Evolutionary conservation across 768 basidiomycete genomes (phyloP).

Genomic region (Pholiota microspora): DNA sequence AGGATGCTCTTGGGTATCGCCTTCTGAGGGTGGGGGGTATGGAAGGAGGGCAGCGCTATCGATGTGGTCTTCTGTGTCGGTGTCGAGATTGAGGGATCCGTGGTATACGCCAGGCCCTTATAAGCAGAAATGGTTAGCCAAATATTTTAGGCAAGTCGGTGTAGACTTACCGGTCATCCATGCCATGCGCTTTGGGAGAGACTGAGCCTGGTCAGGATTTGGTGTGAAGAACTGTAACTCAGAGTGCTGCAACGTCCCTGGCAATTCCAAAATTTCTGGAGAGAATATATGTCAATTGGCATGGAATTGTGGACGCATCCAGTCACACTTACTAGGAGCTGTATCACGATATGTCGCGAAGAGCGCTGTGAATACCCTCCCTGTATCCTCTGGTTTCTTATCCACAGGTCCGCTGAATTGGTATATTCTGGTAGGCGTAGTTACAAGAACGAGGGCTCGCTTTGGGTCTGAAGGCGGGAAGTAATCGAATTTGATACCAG

Average conservation of each 20-base stretch:
- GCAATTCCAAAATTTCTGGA: slow-evolving; percentile 86
- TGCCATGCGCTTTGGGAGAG: slow-evolving; percentile 72
- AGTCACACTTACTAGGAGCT: slow-evolving; percentile 62
- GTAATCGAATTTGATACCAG: slow-evolving; percentile 81
- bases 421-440: slow-evolving; percentile 87
- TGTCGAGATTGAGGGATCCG: slow-evolving; percentile 70
- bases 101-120: slow-evolving; percentile 88
- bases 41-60: slow-evolving; percentile 78
- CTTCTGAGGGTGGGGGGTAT: slow-evolving; percentile 49
- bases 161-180: slow-evolving; percentile 82
- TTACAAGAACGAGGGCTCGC: slow-evolving; percentile 71
- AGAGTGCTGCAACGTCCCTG: slow-evolving; percentile 71
- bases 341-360: slow-evolving; percentile 75
- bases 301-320: slow-evolving; percentile 13
- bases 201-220: slow-evolving; percentile 65
- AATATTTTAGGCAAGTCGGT: background rate
- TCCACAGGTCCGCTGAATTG: slow-evolving; percentile 78
- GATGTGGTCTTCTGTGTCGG: slow-evolving; percentile 69
- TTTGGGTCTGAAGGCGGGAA: slow-evolving; percentile 63
- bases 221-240: slow-evolving; percentile 80
- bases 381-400: slow-evolving; percentile 69
- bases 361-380: slow-evolving; percentile 69
- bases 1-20: slow-evolving; percentile 47
- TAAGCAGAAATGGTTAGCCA: background rate
- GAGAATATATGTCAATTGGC: slow-evolving; percentile 14